Evolutionary conservation across 306 rosid genomes (phyloP), one percentile per base, ranked within the genome.

Genomic region (Lupinus albus): DNA sequence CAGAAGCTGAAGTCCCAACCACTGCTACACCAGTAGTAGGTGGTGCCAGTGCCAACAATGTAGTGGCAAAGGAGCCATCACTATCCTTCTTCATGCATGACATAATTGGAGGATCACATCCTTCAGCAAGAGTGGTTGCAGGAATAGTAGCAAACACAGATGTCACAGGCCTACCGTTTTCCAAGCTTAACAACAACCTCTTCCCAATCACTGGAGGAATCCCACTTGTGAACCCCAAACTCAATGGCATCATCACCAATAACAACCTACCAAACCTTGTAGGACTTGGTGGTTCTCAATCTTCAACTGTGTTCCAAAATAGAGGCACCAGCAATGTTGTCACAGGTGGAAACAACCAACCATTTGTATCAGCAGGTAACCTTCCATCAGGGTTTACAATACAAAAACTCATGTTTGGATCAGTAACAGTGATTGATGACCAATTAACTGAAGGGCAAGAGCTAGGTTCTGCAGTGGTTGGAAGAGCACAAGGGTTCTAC

Each of bases 401-500:
- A 11, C 87, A 88, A 48, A 84, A 88, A 78, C 87, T 88, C 62
- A 79, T 76, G 85, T 88, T 88, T 11, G 90, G 90, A 0, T 85
- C 88, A 0, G 42, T 83, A 25, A 85, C 85, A 8, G 83, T 77
- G 21, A 56, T 87, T 13, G 94, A 87, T 52, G 87, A 85, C 56
- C 79, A 85, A 13, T 32, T 85, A 8, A 83, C 88, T 1, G 85
- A 87, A 56, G 82, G 68, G 0, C 85, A 83, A 2, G 88, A 83
- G 68, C 72, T 88, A 11, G 91, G 80, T 0, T 81, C 91, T 0
- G 61, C 79, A 3, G 83, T 88, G 4, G 16, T 83, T 8, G 88
- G 85, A 0, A 79, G 52, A 38, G 88, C 82, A 2, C 84, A 88
- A 32, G 94, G 94, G 3, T 77, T 85, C 18, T 87, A 87, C 79